Evolutionary conservation across 345 rosid species (phyloP).

Genomic region (Melastoma malabathricum): DNA sequence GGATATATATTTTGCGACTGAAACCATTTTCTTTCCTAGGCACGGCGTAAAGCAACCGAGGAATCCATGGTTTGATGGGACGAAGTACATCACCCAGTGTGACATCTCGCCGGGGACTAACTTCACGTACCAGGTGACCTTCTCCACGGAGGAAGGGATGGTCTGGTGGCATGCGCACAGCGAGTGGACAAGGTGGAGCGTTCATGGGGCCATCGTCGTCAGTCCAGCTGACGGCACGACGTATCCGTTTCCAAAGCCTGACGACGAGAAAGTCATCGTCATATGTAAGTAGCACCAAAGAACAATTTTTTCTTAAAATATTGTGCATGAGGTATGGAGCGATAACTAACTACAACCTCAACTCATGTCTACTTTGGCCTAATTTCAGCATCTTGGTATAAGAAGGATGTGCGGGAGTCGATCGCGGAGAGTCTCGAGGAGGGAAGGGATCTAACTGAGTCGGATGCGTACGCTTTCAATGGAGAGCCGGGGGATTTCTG

Average conservation of each 20-base stretch:
- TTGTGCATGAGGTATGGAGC: neutral
- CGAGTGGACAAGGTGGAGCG: constrained; percentile 16
- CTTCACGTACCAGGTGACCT: constrained; percentile 12
- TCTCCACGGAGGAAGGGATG: constrained; percentile 18
- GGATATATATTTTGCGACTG: neutral
- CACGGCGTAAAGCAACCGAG: constrained; percentile 30
- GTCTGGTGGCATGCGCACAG: constrained; percentile 23
- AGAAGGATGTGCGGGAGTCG: constrained; percentile 8
- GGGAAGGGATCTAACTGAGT: constrained; percentile 17
- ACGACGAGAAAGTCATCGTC: constrained; percentile 15
- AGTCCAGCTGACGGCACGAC: constrained; percentile 10
- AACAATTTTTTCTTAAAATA: neutral
- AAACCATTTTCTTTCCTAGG: constrained; percentile 6
- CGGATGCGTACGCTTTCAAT: constrained; percentile 28
- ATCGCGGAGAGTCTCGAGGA: neutral
- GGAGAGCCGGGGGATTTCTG: constrained; percentile 35
- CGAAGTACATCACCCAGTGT: constrained; percentile 27
- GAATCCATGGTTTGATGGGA: constrained; percentile 32
- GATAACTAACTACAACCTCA: too few species aligned
- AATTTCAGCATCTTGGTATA: constrained; percentile 20
- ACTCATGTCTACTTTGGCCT: neutral
- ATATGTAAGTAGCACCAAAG: constrained; percentile 14
- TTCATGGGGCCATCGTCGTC: constrained; percentile 24
- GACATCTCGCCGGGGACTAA: constrained; percentile 15
- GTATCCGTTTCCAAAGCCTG: constrained; percentile 20